A percentile compares a stretch with the other conserved stretches of the same genome.
phyloP scores from a whole-genome alignment of 1,139 yeast genomes.

The Diutina pseudorugosa region DNA sequence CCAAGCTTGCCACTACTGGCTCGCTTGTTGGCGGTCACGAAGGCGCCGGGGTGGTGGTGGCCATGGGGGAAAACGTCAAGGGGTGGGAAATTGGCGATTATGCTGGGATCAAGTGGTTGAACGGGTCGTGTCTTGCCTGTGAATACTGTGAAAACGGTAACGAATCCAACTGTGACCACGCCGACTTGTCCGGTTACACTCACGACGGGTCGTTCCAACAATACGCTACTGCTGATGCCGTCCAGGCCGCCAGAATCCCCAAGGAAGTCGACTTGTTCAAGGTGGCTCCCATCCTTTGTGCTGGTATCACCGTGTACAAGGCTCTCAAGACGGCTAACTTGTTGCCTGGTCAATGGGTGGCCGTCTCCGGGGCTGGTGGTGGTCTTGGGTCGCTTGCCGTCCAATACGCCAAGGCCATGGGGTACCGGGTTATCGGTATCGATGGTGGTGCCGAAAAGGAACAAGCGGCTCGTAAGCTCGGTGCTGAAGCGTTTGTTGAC shows the following conservation, averaged over 20 bases:
- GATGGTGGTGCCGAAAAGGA: constrained; percentile 11
- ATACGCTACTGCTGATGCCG: constrained; percentile 11
- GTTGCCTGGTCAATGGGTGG: constrained; percentile 11
- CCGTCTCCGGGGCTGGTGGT: constrained; percentile 11
- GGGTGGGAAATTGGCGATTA: constrained; percentile 11
- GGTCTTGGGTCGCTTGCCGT: constrained; percentile 11
- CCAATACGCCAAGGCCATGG: constrained; percentile 11
- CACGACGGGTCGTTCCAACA: constrained; percentile 12
- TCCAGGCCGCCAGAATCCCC: constrained; percentile 10
- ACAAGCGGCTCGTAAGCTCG: constrained; percentile 8
- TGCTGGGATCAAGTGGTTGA: constrained; percentile 12
- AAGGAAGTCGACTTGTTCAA: constrained; percentile 10
- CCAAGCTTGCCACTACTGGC: constrained; percentile 6
- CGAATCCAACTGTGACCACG: constrained; percentile 11
- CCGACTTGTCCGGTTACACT: constrained; percentile 11
- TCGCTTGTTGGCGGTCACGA: constrained; percentile 10
- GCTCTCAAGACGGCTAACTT: constrained; percentile 10
- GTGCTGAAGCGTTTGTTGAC: constrained; percentile 10
- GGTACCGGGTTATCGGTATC: constrained; percentile 10
- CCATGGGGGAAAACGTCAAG: constrained; percentile 9
- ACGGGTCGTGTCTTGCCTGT: constrained; percentile 10
- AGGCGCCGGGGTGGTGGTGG: constrained; percentile 11
- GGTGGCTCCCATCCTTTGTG: constrained; percentile 11
- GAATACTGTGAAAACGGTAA: constrained; percentile 10
- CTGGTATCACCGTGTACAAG: constrained; percentile 12